phyloP scores from a whole-genome alignment of 176 grass and related monocot genomes.

The Echinochloa phyllopogon region DNA sequence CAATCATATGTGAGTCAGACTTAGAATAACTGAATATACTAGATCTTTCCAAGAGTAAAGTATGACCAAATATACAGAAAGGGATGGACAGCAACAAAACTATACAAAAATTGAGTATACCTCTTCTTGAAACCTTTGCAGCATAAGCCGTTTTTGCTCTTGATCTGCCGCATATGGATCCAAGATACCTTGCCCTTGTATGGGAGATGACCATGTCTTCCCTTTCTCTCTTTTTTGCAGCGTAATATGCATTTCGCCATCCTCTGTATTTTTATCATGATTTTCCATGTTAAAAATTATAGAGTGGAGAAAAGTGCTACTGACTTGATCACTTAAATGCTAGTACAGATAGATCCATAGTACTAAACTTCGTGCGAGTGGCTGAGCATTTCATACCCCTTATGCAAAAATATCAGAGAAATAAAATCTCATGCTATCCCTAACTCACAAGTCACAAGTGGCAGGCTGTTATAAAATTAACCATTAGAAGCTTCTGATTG shows the following conservation, averaged over 20 bases:
- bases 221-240: conserved; percentile 98
- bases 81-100: background rate
- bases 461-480: background rate
- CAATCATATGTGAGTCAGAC: background rate
- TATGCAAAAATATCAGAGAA: background rate
- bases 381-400: background rate
- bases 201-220: conserved; percentile 88
- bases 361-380: background rate
- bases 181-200: conserved; percentile 83
- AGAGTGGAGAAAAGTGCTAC: background rate
- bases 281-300: conserved; percentile 16
- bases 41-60: background rate
- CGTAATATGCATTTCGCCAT: conserved; percentile 86
- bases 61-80: background rate
- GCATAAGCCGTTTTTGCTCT: conserved; percentile 98
- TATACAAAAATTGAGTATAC: conserved; percentile 48
- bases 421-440: conserved; percentile 3
- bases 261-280: conserved; percentile 59
- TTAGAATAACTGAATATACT: background rate
- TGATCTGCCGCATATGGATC: conserved; percentile 80
- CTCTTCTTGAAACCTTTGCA: conserved; percentile 99
- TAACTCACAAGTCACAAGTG: background rate
- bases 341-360: background rate
- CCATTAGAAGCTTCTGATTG: background rate
- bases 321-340: background rate